These are phyloP conservation scores for Alternaria burnsii DNA, from an alignment of 2,329 filamentous ascomycete species.

Conservation along the genomic window DNA sequence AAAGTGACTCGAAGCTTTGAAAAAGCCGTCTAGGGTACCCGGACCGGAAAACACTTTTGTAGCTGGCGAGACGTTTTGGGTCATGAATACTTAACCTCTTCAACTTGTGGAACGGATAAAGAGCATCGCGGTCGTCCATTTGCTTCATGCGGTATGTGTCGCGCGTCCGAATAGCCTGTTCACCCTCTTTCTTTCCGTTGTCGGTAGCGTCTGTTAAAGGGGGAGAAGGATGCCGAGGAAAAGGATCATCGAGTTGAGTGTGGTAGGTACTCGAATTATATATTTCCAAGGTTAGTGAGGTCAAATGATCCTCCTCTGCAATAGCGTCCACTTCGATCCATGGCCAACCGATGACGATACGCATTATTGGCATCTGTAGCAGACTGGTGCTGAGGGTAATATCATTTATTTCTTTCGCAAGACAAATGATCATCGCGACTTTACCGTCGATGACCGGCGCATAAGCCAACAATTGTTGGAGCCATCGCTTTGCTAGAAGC, in stretches of 20 bases:
- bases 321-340: neutral
- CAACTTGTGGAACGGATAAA: neutral
- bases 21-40: neutral
- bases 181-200: neutral
- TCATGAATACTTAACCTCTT: neutral
- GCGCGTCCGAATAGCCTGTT: neutral
- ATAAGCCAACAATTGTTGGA: neutral
- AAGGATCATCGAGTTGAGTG: too few species aligned
- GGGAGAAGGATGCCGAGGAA: too few species aligned
- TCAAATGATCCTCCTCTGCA: too few species aligned
- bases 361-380: fast-evolving
- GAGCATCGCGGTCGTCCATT: neutral
- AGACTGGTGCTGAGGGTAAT: neutral
- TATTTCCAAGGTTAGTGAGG: too few species aligned
- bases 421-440: neutral
- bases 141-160: neutral
- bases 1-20: fast-evolving
- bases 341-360: neutral
- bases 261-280: too few species aligned
- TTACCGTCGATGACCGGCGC: neutral
- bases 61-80: neutral
- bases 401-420: neutral
- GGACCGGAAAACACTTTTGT: fast-evolving
- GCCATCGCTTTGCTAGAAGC: neutral
- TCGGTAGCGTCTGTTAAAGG: neutral